Evolutionary conservation across 176 grass and related monocot genomes (phyloP), one percentile per base, ranked within the genome.

Genomic region (Eleusine indica): DNA sequence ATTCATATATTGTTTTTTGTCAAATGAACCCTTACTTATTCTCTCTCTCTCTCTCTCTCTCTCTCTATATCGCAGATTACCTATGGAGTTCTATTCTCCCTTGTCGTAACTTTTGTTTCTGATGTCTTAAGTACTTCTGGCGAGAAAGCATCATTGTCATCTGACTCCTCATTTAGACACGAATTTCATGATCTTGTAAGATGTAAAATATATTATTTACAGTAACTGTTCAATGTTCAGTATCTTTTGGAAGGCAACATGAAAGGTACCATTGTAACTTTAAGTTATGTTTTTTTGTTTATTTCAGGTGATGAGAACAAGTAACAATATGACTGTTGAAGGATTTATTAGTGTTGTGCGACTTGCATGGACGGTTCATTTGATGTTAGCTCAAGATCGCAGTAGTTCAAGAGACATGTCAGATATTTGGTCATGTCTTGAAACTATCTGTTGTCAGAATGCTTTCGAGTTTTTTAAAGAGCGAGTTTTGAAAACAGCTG

Each of bases 161-260:
- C 83, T 80, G 93, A 98, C 86, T 68, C 87, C 70, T 95, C 87
- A 25, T 98, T 93, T 83, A 93, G 85, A 86, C 79, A 85, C 16
- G 93, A 98, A 88, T 98, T 98, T 85, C 89, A 95, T 80, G 92
- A 95, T 64, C 79, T 95, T 75, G 96, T 98, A 95, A 80, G 87
- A 30, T 76, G 56, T 43, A n/a, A 43, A 29, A 52, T 84, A 70
- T 44, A 28, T 73, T 18, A 35, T 66, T 73, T 68, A 69, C 53
- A 51, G 69, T 44, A 13, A 72, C 29, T 90, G 68, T 65, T 65
- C 32, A 35, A 35, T 35, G 32, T 35, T 86, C 65, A 72, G 39
- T 80, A 83, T 47, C 56, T 13, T 7, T 79, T 57, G 56, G 68
- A 79, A 57, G 75, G 66, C 30, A 48, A 40, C 16, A 80, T 63